phyloP scores from a whole-genome alignment of 805 yeast species.

The Candida tibetensis region DNA sequence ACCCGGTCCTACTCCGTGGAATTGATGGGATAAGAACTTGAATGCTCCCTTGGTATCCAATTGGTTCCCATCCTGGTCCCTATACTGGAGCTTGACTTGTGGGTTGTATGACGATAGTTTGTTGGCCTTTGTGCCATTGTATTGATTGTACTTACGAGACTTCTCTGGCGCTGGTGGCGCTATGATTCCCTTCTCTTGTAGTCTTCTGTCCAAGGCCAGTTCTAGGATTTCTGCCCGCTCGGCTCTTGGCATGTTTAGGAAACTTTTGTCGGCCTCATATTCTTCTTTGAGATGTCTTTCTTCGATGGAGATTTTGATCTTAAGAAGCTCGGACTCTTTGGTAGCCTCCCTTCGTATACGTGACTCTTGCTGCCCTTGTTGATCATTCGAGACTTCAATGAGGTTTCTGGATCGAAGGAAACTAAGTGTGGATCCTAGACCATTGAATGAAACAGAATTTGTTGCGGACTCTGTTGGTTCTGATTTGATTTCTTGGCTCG shows the following conservation, averaged over 20 bases:
- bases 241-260: constrained; percentile 22
- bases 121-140: constrained; percentile 9
- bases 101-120: constrained; percentile 41
- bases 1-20: constrained; percentile 57
- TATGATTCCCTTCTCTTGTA: constrained; percentile 26
- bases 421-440: constrained; percentile 28
- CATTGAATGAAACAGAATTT: constrained; percentile 12
- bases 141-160: neutral
- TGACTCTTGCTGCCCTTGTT: constrained; percentile 10
- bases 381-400: constrained; percentile 9
- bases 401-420: constrained; percentile 24
- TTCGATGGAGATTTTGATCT: constrained; percentile 30
- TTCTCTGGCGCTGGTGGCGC: neutral
- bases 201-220: constrained; percentile 26
- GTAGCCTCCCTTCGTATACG: constrained; percentile 20
- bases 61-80: constrained; percentile 60
- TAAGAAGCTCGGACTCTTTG: constrained; percentile 28
- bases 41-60: constrained; percentile 69
- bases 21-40: constrained; percentile 71
- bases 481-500: no score
- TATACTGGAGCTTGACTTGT: constrained; percentile 52
- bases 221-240: constrained; percentile 29
- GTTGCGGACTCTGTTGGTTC: neutral
- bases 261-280: constrained; percentile 24
- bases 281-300: constrained; percentile 32